Conservation (phyloP, 192 early-diverging fungal genomes). For the Backusella macrospora region DNA sequence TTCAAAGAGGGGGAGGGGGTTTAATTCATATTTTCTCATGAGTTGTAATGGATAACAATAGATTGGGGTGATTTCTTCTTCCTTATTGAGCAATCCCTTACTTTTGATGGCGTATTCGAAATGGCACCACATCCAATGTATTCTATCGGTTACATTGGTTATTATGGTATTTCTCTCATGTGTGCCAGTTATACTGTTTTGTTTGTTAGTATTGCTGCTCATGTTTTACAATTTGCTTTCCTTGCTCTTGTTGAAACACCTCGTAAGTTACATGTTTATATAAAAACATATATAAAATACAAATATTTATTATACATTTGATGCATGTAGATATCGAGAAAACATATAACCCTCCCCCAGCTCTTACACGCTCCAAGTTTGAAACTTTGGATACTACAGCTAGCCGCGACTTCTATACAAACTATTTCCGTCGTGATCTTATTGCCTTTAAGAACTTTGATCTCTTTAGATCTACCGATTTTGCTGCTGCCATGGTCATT, state of each 20-base stretch:
- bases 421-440: conserved; percentile 84
- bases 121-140: conserved; percentile 99
- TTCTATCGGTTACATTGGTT: conserved; percentile 95
- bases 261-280: conserved; percentile 53
- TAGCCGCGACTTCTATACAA: conserved; percentile 58
- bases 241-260: conserved; percentile 92
- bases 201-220: conserved; percentile 86
- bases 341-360: conserved; percentile 56
- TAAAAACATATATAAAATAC: background rate
- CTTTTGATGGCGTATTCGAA: conserved; percentile 93
- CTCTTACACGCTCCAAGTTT: conserved; percentile 30
- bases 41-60: conserved; percentile 21
- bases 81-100: conserved; percentile 85
- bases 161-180: conserved; percentile 93
- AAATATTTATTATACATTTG: background rate
- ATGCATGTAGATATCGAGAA: conserved; percentile 58
- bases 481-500: conserved; percentile 77
- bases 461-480: conserved; percentile 80
- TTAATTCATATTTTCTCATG: background rate
- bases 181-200: conserved; percentile 90
- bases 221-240: conserved; percentile 88
- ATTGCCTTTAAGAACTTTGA: conserved; percentile 94
- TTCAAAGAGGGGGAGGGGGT: no score
- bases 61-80: conserved; percentile 99
- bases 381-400: conserved; percentile 15